phyloP scores from a whole-genome alignment of 768 basidiomycete species.

The Kwoniella bestiolae region DNA sequence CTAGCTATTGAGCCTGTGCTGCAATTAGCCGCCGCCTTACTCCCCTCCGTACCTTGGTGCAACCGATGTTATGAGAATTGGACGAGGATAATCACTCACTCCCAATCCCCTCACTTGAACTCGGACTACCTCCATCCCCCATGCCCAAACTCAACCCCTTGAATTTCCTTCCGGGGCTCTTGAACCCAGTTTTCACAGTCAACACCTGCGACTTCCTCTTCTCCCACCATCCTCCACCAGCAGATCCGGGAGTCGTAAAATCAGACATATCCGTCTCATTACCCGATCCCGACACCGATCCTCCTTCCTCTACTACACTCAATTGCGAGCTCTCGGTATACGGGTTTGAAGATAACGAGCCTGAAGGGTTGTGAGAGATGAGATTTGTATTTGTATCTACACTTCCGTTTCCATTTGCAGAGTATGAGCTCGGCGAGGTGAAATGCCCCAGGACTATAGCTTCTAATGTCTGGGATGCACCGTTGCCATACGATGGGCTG shows the following conservation, averaged over 20 bases:
- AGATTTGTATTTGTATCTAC: not conserved
- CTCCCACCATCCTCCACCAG: slow-evolving; percentile 33
- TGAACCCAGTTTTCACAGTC: slow-evolving; percentile 12
- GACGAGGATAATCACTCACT: not conserved
- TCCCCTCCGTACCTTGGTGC: too few species aligned
- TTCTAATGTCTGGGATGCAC: slow-evolving; percentile 12
- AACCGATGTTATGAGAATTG: too few species aligned
- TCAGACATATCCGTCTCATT: slow-evolving; percentile 32
- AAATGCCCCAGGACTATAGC: slow-evolving; percentile 18
- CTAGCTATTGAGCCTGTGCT: not conserved
- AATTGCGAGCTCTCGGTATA: not conserved
- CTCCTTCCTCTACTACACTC: slow-evolving; percentile 25
- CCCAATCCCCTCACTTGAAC: slow-evolving; percentile 1
- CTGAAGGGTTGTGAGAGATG: not conserved
- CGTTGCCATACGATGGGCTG: slow-evolving; percentile 6
- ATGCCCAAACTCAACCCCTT: slow-evolving; percentile 7
- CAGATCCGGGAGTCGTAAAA: slow-evolving; percentile 1
- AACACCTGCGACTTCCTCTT: slow-evolving; percentile 24
- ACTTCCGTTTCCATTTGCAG: not conserved
- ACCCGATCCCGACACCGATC: too few species aligned
- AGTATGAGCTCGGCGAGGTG: slow-evolving; percentile 9
- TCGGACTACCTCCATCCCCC: slow-evolving; percentile 12
- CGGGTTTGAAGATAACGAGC: not conserved
- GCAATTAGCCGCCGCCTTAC: too few species aligned
- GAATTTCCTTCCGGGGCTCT: slow-evolving; percentile 11